Evolutionary conservation across 2,329 filamentous ascomycete species (phyloP).

Genomic region (Botrytis pseudocinerea): DNA sequence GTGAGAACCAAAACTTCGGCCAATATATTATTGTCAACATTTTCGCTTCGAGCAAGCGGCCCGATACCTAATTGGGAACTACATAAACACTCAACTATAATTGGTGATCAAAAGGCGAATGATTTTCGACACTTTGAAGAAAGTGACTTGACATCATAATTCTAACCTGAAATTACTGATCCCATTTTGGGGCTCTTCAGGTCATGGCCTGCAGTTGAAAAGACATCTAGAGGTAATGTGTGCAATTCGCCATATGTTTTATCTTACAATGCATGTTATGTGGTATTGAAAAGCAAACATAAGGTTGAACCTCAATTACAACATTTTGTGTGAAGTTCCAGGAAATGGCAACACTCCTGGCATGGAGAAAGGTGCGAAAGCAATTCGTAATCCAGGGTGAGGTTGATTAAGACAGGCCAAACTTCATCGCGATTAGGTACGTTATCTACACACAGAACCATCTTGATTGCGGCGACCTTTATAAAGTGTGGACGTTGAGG

Average conservation of each 20-base stretch:
- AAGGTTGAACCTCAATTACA: not conserved
- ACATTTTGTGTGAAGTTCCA: not conserved
- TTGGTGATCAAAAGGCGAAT: slow-evolving; percentile 9
- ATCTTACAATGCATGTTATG: too few relatives aligned
- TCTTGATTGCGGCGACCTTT: not conserved
- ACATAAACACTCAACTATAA: not conserved
- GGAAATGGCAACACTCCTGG: not conserved
- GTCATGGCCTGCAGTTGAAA: not conserved
- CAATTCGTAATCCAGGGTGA: not conserved
- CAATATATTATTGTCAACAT: not conserved
- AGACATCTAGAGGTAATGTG: not conserved
- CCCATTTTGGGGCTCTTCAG: not conserved
- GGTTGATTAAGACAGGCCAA: not conserved
- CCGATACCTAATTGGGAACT: not conserved
- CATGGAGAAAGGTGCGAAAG: not conserved
- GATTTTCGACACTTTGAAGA: not conserved
- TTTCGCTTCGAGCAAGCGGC: not conserved
- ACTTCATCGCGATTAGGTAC: not conserved
- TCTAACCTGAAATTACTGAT: not conserved
- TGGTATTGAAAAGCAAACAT: not conserved
- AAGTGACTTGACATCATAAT: not conserved
- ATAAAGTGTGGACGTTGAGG: too few relatives aligned
- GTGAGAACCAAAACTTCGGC: not conserved
- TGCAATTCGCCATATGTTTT: not conserved
- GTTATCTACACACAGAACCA: not conserved